Evolutionary conservation across 257 asterid species (phyloP).

Genomic region (Leonotis leonurus): DNA sequence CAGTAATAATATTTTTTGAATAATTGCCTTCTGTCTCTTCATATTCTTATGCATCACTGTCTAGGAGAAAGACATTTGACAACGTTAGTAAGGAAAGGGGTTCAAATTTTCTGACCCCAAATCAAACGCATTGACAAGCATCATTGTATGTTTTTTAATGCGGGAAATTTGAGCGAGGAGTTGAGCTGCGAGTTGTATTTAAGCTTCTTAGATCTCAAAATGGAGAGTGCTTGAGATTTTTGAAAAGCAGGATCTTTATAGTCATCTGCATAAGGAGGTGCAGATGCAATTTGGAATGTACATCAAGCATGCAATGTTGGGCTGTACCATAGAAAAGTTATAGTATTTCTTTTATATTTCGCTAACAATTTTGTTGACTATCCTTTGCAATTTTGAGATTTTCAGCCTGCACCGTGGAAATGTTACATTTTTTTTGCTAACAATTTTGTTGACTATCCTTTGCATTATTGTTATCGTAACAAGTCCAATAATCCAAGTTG

Average conservation of each 20-base stretch:
- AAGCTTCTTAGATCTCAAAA: neutral
- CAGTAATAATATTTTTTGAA: neutral
- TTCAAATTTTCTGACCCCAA: constrained; percentile 5
- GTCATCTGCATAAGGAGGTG: constrained; percentile 1
- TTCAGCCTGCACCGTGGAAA: too few relatives aligned
- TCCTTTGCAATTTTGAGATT: too few relatives aligned
- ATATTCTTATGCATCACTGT: neutral
- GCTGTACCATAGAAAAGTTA: neutral
- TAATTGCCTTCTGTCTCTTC: neutral
- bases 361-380: neutral
- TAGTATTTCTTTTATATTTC: neutral
- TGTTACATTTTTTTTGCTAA: neutral
- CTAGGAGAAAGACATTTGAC: neutral
- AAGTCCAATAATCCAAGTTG: constrained; percentile 11
- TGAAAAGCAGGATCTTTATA: neutral
- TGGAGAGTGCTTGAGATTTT: neutral
- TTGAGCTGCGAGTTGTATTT: neutral
- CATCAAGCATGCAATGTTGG: neutral
- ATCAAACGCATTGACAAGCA: constrained; percentile 3
- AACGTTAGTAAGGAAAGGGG: neutral
- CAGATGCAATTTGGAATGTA: neutral
- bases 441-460: neutral
- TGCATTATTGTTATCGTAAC: neutral
- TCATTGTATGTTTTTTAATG: neutral
- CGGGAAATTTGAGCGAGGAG: neutral